Conservation (phyloP, 495 filamentous ascomycete genomes). For the Penicillium mononematosum region DNA sequence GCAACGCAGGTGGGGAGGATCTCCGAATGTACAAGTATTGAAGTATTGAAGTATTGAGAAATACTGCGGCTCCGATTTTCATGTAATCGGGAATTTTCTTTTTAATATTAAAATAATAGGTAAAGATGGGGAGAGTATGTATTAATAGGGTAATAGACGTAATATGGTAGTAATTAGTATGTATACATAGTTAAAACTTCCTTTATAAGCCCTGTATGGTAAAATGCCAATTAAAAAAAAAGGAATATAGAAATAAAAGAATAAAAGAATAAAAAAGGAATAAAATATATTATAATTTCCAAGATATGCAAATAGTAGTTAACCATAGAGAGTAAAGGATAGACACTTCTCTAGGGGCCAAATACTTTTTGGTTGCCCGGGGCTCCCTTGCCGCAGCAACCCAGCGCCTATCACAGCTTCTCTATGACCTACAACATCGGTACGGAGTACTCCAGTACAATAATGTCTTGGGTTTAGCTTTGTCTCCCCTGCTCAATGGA, state of each 20-base stretch:
- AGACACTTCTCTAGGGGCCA: constrained; percentile 7
- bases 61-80: constrained; percentile 5
- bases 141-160: not conserved
- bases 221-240: not conserved
- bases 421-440: too few relatives aligned
- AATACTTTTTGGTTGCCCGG: constrained; percentile 39
- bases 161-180: not conserved
- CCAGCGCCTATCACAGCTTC: constrained; percentile 40
- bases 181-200: not conserved
- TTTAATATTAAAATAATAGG: not conserved
- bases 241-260: too few relatives aligned
- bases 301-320: constrained; percentile 1
- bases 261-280: not conserved
- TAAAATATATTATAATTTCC: not conserved
- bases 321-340: constrained; percentile 7
- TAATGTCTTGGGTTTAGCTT: constrained; percentile 2
- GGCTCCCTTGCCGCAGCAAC: constrained; percentile 50
- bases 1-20: constrained; percentile 53
- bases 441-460: too few relatives aligned
- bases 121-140: not conserved
- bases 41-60: constrained; percentile 18
- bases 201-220: constrained; percentile 2
- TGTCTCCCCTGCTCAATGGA: constrained; percentile 16
- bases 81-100: constrained; percentile 3
- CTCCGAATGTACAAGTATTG: constrained; percentile 33